phyloP scores from a whole-genome alignment of 2,329 filamentous ascomycete species.

The Pseudopyrenochaeta lycopersici region DNA sequence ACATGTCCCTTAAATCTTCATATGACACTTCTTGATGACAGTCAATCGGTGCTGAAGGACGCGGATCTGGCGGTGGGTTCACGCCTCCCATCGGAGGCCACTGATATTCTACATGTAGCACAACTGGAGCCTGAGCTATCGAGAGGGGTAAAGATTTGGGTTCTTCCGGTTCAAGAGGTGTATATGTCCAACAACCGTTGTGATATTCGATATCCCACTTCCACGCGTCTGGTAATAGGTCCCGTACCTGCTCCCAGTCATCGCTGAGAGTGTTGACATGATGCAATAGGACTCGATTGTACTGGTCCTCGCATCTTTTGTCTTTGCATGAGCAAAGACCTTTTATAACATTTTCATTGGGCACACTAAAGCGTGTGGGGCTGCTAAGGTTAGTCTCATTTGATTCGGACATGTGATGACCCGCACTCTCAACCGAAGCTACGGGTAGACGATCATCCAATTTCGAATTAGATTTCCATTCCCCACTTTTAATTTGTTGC shows the following conservation, averaged over 20 bases:
- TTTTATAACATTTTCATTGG: too few species aligned
- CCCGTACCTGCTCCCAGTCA: background rate
- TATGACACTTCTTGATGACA: slow-evolving; percentile 7
- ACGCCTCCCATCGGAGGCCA: slow-evolving; percentile 27
- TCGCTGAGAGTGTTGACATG: too few species aligned
- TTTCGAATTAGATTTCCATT: too few species aligned
- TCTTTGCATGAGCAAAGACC: too few species aligned
- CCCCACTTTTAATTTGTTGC: too few species aligned
- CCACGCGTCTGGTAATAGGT: background rate
- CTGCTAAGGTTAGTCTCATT: too few species aligned
- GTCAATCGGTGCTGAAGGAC: slow-evolving; percentile 19
- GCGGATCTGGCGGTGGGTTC: slow-evolving; percentile 23
- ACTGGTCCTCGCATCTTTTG: too few species aligned
- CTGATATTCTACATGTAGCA: slow-evolving; percentile 24
- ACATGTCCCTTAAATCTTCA: slow-evolving; percentile 19
- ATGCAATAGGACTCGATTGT: too few species aligned
- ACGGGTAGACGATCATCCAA: too few species aligned
- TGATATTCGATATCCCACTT: background rate
- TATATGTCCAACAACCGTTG: slow-evolving; percentile 21
- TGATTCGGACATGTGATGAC: too few species aligned
- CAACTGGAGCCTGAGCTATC: slow-evolving; percentile 19
- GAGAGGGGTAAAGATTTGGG: slow-evolving; percentile 20
- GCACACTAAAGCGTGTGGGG: too few species aligned
- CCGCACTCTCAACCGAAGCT: too few species aligned
- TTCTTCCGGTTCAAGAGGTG: slow-evolving; percentile 9